Base-by-base conservation (phyloP, 139 green algal species). In the Chlamydomonas applanata region DNA sequence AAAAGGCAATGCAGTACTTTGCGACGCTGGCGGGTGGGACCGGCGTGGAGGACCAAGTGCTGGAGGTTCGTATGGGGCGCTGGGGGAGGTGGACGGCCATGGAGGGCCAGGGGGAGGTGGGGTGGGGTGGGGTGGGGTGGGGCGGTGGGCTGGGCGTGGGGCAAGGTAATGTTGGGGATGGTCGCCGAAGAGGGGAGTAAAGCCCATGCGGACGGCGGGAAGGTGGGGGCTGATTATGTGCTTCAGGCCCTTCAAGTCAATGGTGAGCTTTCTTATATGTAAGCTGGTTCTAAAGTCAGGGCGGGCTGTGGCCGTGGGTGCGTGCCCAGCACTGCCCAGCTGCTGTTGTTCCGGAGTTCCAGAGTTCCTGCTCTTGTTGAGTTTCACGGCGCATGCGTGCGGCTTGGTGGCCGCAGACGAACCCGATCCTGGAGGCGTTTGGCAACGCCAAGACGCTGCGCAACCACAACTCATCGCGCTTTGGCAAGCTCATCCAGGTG, bases 391-490 rank as follows among this genome's bases (percentile, higher is more conserved):
- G n/a, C n/a, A n/a, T n/a, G n/a, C n/a, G n/a, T 49, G 11, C 40
- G 11, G 11, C 3, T 59, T 1, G 22, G 1, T 76, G 9, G 71
- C 19, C 91, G 36, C 83, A 94, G 84, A 95, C 89, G 68, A 98
- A 98, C 80, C 93, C 94, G 4, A 83, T 98, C 9, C 82, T 98
- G 71, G 94, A 98, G 75, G 94, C 93, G 0, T 98, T 98, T 85
- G 94, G 94, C 33, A 98, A 98, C 69, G 94, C 94, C 46, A 97
- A 97, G 78, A 98, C 94, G 54, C 75, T 96, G 35, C 89, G 92
- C 44, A 98, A 98, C 85, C 93, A 97, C 86, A 98, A 98, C 89
- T 90, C 75, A 36, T 91, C 74, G 17, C 87, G 94, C 27, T 98
- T 98, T 71, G 94, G 94, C 40, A 97, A 97, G 87, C 91, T 97